Base-by-base conservation (phyloP, 1,139 yeast species). In the Debaryomyces fabryi region DNA sequence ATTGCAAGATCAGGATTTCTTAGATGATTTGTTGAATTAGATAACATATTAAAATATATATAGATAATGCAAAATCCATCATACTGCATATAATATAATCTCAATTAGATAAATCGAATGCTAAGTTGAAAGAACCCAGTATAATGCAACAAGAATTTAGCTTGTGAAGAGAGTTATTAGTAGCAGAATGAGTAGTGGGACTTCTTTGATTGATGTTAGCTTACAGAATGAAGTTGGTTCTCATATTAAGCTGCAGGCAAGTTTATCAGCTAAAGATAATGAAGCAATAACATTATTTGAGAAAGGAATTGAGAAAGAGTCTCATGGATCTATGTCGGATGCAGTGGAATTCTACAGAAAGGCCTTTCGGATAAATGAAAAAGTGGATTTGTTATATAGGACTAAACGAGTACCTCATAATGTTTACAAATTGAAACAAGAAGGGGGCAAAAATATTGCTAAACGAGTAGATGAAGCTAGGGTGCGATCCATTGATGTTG, bases 321-420 rank as follows among this genome's bases (percentile, higher is more conserved):
- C 80, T 24, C 79, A 76, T 45, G 97, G 97, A 0, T 73, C 82
- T 51, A 77, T 91, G 81, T 77, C 88, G 4, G 97, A 90, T 59
- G 97, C 97, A 0, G 83, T 89, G 33, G 79, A 74, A 39, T 76
- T 71, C 52, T 91, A 91, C 67, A 72, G 96, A 50, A 76, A 77
- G 52, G 96, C 97, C 0, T 81, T 85, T 63, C 83, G 76, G 64
- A 54, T 83, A 29, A 82, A 87, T 62, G 86, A 81, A 4, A 77
- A 76, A 46, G 91, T 90, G 5, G 97, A 91, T 59, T 68, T 78
- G 49, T 65, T 82, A 21, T 89, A 89, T 63, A 72, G 96, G 36
- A 58, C 65, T 24, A 78, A 79, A 50, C 81, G 78, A 55, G 59
- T 72, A 9, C 69, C 77, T 33, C 55, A 58, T 23, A 59, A 63